Base-by-base conservation (phyloP, 306 rosid species). In the Alnus glutinosa region DNA sequence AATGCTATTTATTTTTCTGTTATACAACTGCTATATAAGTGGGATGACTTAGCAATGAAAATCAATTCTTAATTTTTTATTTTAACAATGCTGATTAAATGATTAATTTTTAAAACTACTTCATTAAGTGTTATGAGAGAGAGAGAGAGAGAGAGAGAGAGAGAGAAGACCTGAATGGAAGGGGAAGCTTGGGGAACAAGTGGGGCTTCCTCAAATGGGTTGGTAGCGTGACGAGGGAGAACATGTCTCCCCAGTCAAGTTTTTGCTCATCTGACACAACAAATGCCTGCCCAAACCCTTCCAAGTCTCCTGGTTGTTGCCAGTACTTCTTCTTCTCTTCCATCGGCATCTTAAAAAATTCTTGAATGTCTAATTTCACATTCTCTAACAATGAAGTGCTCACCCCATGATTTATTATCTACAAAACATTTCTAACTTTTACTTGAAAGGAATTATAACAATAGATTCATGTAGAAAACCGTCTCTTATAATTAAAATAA, bases 221-320 rank as follows among this genome's bases (percentile, higher is more conserved):
- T 19, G 91, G 87, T 1, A 79, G 59, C 5, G 83, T 78, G n/a
- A 50, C 2, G 32, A 84, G 1, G 44, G 1, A 70, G 63, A 85
- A 83, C 4, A 68, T 1, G 86, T 89, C 88, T 46, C 74, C 84
- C 93, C 89, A 89, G 4, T 87, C 82, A 66, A 87, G 81, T 78
- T 89, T 87, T 63, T 12, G 91, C 18, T 84, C 85, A 52, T 88
- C 85, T 2, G 88, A 90, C 2, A 86, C 32, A 34, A 88, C 77
- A 73, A 84, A 88, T 34, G 12, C 18, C 16, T 90, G 90, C 10
- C 90, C 90, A 79, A 81, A 90, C 14, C 89, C 89, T 66, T 90
- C 79, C 2, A 55, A 0, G 0, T 86, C 90, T 59, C 86, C 89
- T 57, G 75, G 15, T 57, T 51, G 78, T 79, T 79, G 86, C 80